Evolutionary conservation across 306 rosid genomes (phyloP).

Genomic region (Rosa lucieae): DNA sequence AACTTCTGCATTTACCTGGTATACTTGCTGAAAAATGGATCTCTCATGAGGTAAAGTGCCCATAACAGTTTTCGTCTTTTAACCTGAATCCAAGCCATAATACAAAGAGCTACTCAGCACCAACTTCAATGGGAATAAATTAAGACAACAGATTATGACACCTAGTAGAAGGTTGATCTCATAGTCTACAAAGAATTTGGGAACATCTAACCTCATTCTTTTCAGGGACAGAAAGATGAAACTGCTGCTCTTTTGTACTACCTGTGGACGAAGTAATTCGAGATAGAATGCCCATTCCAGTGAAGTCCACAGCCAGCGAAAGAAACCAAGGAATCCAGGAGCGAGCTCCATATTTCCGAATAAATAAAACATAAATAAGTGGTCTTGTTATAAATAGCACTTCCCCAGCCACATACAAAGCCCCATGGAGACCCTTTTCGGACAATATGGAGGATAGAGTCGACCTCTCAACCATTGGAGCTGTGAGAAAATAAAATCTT

Average conservation of each 20-base stretch:
- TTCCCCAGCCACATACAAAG: constrained; percentile 64
- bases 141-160: constrained; percentile 6
- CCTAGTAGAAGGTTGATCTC: constrained; percentile 1
- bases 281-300: constrained; percentile 61
- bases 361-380: constrained; percentile 75
- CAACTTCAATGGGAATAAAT: constrained; percentile 16
- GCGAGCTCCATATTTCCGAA: constrained; percentile 65
- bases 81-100: constrained; percentile 49
- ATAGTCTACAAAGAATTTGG: constrained; percentile 13
- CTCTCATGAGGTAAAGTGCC: constrained; percentile 92
- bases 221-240: constrained; percentile 61
- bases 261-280: constrained; percentile 40
- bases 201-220: constrained; percentile 77
- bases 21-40: constrained; percentile 87
- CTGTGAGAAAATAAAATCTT: constrained; percentile 41
- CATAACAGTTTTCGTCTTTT: constrained; percentile 71
- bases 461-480: constrained; percentile 48
- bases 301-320: constrained; percentile 66
- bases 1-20: constrained; percentile 53
- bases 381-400: constrained; percentile 76
- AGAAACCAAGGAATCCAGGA: constrained; percentile 96
- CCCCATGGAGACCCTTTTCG: constrained; percentile 70
- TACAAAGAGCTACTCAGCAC: constrained; percentile 17
- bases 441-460: constrained; percentile 60
- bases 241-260: constrained; percentile 38